Percentiles rank a stretch among this genome's conserved stretches.
Evolutionary conservation across 1,284 basidiomycete species (phyloP).

Genomic region (Wallemia hederae): DNA sequence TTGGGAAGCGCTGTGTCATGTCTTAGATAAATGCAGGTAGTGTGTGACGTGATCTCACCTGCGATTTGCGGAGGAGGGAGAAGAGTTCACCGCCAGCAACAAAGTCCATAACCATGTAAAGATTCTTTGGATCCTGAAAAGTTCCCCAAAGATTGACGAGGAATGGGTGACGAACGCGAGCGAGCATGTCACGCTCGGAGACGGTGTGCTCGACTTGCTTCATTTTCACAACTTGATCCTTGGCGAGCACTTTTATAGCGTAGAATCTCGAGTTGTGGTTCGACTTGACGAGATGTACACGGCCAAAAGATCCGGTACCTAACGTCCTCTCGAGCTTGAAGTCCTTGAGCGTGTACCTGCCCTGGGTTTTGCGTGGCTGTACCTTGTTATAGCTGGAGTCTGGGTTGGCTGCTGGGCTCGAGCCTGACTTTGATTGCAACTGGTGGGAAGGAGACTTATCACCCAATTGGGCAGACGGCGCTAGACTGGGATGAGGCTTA

Average conservation of each 20-base stretch:
- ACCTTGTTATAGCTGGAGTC: not conserved
- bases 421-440: too few relatives aligned
- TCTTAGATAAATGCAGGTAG: conserved; percentile 7
- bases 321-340: conserved; percentile 22
- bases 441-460: not conserved
- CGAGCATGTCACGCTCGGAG: conserved; percentile 23
- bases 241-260: conserved; percentile 34
- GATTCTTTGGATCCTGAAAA: conserved; percentile 22
- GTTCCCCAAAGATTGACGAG: conserved; percentile 24
- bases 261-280: conserved; percentile 79
- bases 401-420: not conserved
- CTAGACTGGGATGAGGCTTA: not conserved
- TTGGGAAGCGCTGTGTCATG: conserved; percentile 16
- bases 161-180: conserved; percentile 24
- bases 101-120: conserved; percentile 25
- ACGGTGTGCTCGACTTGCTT: conserved; percentile 28
- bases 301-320: conserved; percentile 72
- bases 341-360: conserved; percentile 21
- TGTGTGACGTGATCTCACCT: conserved; percentile 1
- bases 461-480: not conserved
- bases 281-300: conserved; percentile 73
- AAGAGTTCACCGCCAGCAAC: conserved; percentile 25
- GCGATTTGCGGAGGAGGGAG: conserved; percentile 17
- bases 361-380: conserved; percentile 18
- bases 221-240: conserved; percentile 22